Base-by-base conservation (phyloP, 2,329 filamentous ascomycete genomes). In the Colletotrichum costaricense region DNA sequence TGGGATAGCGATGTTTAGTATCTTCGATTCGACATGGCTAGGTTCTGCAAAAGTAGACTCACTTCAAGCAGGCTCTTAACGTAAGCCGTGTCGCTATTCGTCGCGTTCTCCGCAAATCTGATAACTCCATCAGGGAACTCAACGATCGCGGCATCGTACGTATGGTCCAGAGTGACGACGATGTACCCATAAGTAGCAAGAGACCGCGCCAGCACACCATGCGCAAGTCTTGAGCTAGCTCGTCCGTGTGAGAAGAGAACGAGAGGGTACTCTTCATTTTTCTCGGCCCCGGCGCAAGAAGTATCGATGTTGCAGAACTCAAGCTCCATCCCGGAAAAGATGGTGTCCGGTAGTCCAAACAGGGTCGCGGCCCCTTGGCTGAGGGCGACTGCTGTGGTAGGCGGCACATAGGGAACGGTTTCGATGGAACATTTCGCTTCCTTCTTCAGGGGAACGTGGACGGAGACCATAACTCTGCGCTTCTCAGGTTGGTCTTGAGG, bases 101-200 rank as follows among this genome's bases (percentile, higher is more conserved):
- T 49, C 11, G 64, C 59, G 46, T 77, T 75, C 14, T 62, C 62
- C 1, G 77, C 74, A 67, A 75, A 75, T 22, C 80, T 78, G 11
- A 82, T 70, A 1, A 79, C 79, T 5, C 83, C 86, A 67, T 87
- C 79, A 0, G 86, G 84, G 30, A 86, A 88, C 66, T 88, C 82
- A 8, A 89, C 82, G 19, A 87, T 78, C 1, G 76, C 62, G 0
- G 83, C 80, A 60, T 88, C 87, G 46, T 85, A 84, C 0, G 87
- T 82, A 63, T 88, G 87, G 67, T 89, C 88, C 24, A 89, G 77
- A 0, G 85, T 78, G 22, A 87, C 78, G 2, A 89, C 84, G 1
- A 83, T 80, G 63, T 83, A 85, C 0, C 87, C 87, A 8, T 83
- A 79, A 16, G 84, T 85, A 0, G 86, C 85, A 5, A 89, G 79